phyloP scores from a whole-genome alignment of 441 rosid species.

The Omphalea diandra region DNA sequence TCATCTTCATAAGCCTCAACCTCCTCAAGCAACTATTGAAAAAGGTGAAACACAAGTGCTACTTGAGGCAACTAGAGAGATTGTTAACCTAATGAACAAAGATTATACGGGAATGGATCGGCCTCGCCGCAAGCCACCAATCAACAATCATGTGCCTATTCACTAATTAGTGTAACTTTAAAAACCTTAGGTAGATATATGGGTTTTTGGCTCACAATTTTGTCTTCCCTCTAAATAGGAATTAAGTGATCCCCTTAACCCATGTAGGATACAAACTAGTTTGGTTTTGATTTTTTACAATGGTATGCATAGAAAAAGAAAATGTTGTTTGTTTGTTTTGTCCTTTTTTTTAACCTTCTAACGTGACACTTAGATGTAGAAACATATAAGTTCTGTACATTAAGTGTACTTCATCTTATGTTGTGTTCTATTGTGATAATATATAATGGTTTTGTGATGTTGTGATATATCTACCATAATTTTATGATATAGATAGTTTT shows the following conservation, averaged over 20 bases:
- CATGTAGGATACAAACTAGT: background rate
- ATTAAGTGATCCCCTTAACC: slow-evolving; percentile 26
- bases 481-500: no score
- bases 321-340: slow-evolving; percentile 8
- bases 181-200: slow-evolving; percentile 10
- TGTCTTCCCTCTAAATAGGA: slow-evolving; percentile 21
- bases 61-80: slow-evolving; percentile 34
- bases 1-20: no score
- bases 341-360: background rate
- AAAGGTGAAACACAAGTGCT: slow-evolving; percentile 30
- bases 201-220: slow-evolving; percentile 35
- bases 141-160: slow-evolving; percentile 46
- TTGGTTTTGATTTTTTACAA: background rate
- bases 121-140: slow-evolving; percentile 53
- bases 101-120: slow-evolving; percentile 39
- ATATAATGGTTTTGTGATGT: slow-evolving; percentile 21
- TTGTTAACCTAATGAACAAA: slow-evolving; percentile 41
- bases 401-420: slow-evolving; percentile 15
- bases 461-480: background rate
- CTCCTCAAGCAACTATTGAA: background rate
- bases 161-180: slow-evolving; percentile 24
- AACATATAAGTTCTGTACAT: slow-evolving; percentile 30
- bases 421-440: no score
- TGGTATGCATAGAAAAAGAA: slow-evolving; percentile 15
- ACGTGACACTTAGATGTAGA: slow-evolving; percentile 17